A percentile compares a stretch with the other conserved stretches of the same genome.
Evolutionary conservation across 192 early-diverging fungal genomes (phyloP).

Genomic region (Linnemannia hyalina): DNA sequence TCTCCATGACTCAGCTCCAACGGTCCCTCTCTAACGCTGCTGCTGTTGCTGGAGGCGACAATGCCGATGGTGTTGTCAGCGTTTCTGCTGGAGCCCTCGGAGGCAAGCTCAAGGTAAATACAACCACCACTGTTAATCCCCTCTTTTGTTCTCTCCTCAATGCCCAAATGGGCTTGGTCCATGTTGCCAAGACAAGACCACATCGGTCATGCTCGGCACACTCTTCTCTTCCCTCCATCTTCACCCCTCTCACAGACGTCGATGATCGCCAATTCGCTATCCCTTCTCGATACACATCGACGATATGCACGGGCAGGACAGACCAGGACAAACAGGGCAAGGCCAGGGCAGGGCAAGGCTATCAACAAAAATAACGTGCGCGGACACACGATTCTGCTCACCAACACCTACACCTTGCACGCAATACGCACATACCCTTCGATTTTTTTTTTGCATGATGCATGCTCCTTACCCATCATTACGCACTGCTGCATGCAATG

Average conservation of each 20-base stretch:
- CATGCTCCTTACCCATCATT: background rate
- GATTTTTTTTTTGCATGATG: conserved; percentile 18
- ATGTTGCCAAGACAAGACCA: background rate
- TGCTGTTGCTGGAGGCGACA: conserved; percentile 3
- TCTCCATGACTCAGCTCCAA: conserved; percentile 32
- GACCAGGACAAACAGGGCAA: background rate
- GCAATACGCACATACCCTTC: background rate
- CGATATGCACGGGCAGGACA: background rate
- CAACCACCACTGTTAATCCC: background rate
- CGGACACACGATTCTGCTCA: background rate
- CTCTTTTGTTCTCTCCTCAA: too few species aligned
- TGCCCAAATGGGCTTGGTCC: background rate
- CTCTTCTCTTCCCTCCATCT: background rate
- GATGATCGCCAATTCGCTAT: background rate
- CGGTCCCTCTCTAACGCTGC: conserved; percentile 12
- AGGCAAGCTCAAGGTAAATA: conserved; percentile 43
- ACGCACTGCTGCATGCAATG: background rate
- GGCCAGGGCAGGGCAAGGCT: background rate
- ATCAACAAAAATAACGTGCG: conserved; percentile 8
- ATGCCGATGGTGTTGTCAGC: conserved; percentile 29
- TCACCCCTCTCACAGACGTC: background rate
- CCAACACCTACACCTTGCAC: too few species aligned
- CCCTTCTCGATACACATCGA: background rate
- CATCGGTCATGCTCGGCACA: background rate
- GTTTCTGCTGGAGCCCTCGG: conserved; percentile 35